These are phyloP conservation scores for Geotrichum klebahnii DNA, from an alignment of 1,139 yeast species.

Conservation along the genomic window DNA sequence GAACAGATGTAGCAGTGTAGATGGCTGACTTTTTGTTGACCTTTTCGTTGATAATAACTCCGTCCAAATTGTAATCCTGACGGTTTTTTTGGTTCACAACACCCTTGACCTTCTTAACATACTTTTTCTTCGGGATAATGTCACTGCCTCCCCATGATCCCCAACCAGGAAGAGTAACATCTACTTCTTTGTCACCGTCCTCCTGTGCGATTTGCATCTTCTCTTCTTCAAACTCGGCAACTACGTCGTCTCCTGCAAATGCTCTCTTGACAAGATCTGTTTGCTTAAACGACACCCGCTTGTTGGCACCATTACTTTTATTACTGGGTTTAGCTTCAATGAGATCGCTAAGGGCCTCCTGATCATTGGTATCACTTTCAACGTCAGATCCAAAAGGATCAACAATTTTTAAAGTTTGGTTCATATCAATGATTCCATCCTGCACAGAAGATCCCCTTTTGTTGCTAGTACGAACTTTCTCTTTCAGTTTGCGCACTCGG, in stretches of 20 bases:
- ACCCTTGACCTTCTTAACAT: slow-evolving; percentile 64
- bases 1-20: slow-evolving; percentile 81
- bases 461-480: slow-evolving; percentile 45
- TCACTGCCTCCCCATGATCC: slow-evolving; percentile 46
- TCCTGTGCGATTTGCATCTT: slow-evolving; percentile 63
- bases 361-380: slow-evolving; percentile 35
- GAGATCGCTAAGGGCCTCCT: slow-evolving; percentile 36
- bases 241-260: slow-evolving; percentile 95
- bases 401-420: slow-evolving; percentile 42
- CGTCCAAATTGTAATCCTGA: slow-evolving; percentile 66
- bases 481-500: slow-evolving; percentile 44
- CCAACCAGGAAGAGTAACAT: slow-evolving; percentile 92
- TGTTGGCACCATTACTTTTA: slow-evolving; percentile 24
- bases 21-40: slow-evolving; percentile 78
- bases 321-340: slow-evolving; percentile 31
- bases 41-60: slow-evolving; percentile 86
- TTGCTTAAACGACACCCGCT: slow-evolving; percentile 58
- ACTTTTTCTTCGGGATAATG: slow-evolving; percentile 50
- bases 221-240: slow-evolving; percentile 70
- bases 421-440: slow-evolving; percentile 49
- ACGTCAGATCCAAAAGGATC: slow-evolving; percentile 42
- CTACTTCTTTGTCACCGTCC: slow-evolving; percentile 85
- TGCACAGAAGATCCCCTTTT: slow-evolving; percentile 40
- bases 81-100: slow-evolving; percentile 64
- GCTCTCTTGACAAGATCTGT: slow-evolving; percentile 82